Conservation (phyloP, 148 eudicot genomes). For the Suaeda aralocaspica region DNA sequence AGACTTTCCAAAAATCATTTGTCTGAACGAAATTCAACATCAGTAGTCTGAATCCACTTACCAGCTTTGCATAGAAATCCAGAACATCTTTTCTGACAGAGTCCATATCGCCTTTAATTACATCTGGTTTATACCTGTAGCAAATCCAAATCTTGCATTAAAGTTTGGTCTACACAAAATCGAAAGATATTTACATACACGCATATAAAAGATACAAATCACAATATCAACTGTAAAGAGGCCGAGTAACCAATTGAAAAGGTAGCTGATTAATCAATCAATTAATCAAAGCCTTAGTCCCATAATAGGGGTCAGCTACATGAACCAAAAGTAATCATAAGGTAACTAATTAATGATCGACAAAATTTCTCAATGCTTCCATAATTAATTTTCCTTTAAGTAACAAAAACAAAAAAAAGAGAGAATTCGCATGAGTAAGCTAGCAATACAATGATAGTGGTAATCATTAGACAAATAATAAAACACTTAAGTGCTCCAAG, state of each 20-base stretch:
- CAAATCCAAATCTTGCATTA: background rate
- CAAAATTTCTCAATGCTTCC: background rate
- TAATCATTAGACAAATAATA: background rate
- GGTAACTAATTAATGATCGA: no score
- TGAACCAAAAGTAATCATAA: no score
- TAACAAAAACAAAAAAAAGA: background rate
- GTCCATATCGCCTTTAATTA: conserved; percentile 92
- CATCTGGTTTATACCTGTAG: conserved; percentile 84
- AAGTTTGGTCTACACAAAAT: background rate
- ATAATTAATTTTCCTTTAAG: background rate
- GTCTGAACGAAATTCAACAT: no score
- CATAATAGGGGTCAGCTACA: no score
- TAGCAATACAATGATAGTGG: background rate
- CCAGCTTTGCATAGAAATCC: conserved; percentile 59
- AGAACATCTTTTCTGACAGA: conserved; percentile 71
- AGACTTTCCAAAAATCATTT: background rate
- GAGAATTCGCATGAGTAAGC: background rate
- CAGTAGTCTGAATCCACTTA: conserved; percentile 28
- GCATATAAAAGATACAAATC: background rate
- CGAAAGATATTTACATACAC: background rate
- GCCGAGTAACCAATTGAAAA: background rate
- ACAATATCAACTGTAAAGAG: background rate
- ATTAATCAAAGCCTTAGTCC: no score
- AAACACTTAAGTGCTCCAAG: background rate
- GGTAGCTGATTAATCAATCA: no score